Evolutionary conservation across 1,139 yeast species (phyloP).

Genomic region (Cylindricascospora bacillispora): DNA sequence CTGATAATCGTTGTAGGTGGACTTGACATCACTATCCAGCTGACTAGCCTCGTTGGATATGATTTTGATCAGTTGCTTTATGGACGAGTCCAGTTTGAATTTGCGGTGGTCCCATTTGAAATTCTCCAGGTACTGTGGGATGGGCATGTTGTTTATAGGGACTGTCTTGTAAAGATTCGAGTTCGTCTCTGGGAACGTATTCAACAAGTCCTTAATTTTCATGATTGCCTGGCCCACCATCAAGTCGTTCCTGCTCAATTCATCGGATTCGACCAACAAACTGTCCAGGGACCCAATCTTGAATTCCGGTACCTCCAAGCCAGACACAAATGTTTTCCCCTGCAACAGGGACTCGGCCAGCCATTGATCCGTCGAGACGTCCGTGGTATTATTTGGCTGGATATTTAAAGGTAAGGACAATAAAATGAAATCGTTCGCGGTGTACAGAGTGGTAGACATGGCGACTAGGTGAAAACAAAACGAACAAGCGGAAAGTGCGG

Average conservation of each 20-base stretch:
- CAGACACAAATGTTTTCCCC: conserved; percentile 27
- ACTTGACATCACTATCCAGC: conserved; percentile 71
- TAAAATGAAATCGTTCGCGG: conserved; percentile 27
- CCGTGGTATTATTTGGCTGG: conserved; percentile 33
- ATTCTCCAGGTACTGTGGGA: conserved; percentile 49
- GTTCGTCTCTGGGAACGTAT: conserved; percentile 34
- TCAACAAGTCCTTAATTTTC: conserved; percentile 67
- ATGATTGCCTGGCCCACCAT: conserved; percentile 57
- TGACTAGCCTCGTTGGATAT: conserved; percentile 69
- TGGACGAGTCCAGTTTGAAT: conserved; percentile 73
- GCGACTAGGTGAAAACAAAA: conserved; percentile 1
- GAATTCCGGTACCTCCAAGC: conserved; percentile 65
- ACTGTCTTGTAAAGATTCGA: conserved; percentile 37
- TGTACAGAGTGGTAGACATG: conserved; percentile 18
- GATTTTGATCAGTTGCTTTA: conserved; percentile 56
- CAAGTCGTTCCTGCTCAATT: conserved; percentile 63
- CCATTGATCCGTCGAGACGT: conserved; percentile 29
- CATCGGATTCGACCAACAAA: conserved; percentile 82
- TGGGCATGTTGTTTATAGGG: conserved; percentile 34
- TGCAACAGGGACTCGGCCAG: conserved; percentile 24
- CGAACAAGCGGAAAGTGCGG: neutral
- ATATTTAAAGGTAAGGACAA: conserved; percentile 38
- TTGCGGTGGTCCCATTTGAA: conserved; percentile 84
- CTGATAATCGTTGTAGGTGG: conserved; percentile 56
- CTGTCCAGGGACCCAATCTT: conserved; percentile 93